Evolutionary conservation across 2,329 filamentous ascomycete species (phyloP), one percentile per base, ranked within the genome.

Genomic region (Fusarium solani-melongenae): DNA sequence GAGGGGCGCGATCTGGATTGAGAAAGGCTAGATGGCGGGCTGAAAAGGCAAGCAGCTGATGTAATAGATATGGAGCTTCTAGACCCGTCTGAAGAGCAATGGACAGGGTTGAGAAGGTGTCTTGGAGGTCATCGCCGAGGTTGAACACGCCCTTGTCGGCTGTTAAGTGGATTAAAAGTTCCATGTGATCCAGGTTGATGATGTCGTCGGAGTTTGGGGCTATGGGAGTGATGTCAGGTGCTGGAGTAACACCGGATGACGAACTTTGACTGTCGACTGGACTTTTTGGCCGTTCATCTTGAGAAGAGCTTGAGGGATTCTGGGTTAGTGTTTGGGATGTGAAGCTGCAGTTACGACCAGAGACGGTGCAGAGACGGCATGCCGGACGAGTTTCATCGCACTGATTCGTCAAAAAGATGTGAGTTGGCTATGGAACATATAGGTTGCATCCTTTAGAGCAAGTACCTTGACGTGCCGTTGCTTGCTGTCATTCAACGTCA

Each of bases 361-460:
- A 55, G 53, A 65, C 46, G 4, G 38, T 58, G 9, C 73, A 75
- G 15, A 75, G 57, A 2, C 60, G 67, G 20, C 73, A 75, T 14
- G 29, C n/a, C 9, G 73, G 73, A 0, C 22, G 73, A 8, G 73
- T 61, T 34, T 75, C 73, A n/a, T 75, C 73, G 11, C 73, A 75
- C 73, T 75, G 15, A 1, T 22, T 22, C 55, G 49, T 11, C 10
- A 27, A 36, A 24, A 12, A 12, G 14, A 57, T 44, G 56, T 53
- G 53, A 46, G 62, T 73, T 73, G 71, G 67, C 64, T 31, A 59
- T 29, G 1, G 7, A 2, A 2, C 4, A 1, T 2, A 2, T 5
- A 2, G 0, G 8, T 2, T 17, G 5, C 5, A 0, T 11, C 1
- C 5, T 1, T 12, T 0, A 22, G 14, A 29, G 15, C 14, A 12